Percentiles rank a stretch among this genome's conserved stretches.
These are phyloP conservation scores for Hypoxylon sp. DNA, from an alignment of 2,329 filamentous ascomycete species.

Conservation along the genomic window DNA sequence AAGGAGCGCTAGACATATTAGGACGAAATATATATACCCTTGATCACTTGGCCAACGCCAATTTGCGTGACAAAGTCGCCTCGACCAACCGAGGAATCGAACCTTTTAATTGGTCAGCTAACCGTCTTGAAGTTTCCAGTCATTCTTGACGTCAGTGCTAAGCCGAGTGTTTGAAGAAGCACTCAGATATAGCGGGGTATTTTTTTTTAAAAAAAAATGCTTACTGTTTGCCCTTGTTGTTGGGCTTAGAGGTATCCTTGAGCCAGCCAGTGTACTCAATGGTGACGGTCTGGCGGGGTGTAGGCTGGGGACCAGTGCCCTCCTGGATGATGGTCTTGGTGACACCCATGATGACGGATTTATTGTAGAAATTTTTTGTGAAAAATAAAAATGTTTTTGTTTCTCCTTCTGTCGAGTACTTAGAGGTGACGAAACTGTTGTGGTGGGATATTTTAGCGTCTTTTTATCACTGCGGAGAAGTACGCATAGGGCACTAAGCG, in stretches of 20 bases:
- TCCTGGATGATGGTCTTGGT: conserved; percentile 73
- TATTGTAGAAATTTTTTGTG: conserved; percentile 8
- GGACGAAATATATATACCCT: conserved; percentile 71
- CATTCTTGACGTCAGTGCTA: conserved; percentile 33
- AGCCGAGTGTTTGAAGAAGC: conserved; percentile 23
- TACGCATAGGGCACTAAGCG: conserved; percentile 30
- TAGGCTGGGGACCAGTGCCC: conserved; percentile 75
- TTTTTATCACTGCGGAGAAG: conserved; percentile 41
- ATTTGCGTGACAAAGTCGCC: conserved; percentile 84
- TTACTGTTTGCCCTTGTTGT: conserved; percentile 80
- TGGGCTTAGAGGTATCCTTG: conserved; percentile 73
- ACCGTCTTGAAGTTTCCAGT: conserved; percentile 26
- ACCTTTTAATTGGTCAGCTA: conserved; percentile 68
- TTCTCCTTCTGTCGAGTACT: conserved; percentile 21
- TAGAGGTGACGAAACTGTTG: conserved; percentile 34
- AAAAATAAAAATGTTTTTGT: conserved; percentile 6
- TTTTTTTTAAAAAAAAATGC: conserved; percentile 51
- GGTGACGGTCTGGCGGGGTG: conserved; percentile 78
- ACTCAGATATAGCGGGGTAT: conserved; percentile 29
- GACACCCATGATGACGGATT: conserved; percentile 75
- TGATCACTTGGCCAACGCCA: conserved; percentile 87
- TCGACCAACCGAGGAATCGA: conserved; percentile 87
- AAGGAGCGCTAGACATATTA: conserved; percentile 7
- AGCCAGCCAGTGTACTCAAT: conserved; percentile 95
- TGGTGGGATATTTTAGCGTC: conserved; percentile 51